Evolutionary conservation across 768 basidiomycete species (phyloP).

Genomic region (Crassisporium funariophilum): DNA sequence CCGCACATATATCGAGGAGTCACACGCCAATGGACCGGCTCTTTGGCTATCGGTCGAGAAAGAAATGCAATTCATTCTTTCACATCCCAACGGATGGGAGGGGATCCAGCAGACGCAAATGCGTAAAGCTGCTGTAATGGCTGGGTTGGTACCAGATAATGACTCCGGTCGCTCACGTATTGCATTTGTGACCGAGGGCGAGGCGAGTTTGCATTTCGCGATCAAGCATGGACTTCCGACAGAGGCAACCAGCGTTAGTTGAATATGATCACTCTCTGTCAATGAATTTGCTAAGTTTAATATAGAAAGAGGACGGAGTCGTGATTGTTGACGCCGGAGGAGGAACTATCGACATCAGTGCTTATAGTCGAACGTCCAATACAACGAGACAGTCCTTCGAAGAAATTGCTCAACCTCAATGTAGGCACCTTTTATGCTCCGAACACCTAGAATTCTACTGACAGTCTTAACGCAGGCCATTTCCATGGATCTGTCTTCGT

Average conservation of each 20-base stretch:
- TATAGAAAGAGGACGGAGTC: conserved; percentile 12
- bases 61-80: conserved; percentile 51
- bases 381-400: conserved; percentile 27
- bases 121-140: conserved; percentile 50
- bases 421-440: conserved; percentile 21
- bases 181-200: conserved; percentile 61
- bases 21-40: conserved; percentile 40
- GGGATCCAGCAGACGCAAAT: conserved; percentile 56
- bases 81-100: conserved; percentile 69
- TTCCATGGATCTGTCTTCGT: conserved; percentile 52
- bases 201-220: conserved; percentile 60
- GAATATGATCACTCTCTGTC: neutral
- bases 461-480: conserved; percentile 29
- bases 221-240: conserved; percentile 44
- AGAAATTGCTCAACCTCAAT: conserved; percentile 43
- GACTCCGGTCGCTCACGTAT: conserved; percentile 41
- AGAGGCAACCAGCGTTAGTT: conserved; percentile 29
- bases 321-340: conserved; percentile 32
- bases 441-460: neutral
- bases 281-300: neutral
- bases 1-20: conserved; percentile 45
- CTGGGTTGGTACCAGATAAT: conserved; percentile 49
- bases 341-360: conserved; percentile 53
- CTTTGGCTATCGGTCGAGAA: conserved; percentile 45
- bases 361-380: conserved; percentile 33